Evolutionary conservation across 768 basidiomycete genomes (phyloP).

Genomic region (Pisolithus orientalis): DNA sequence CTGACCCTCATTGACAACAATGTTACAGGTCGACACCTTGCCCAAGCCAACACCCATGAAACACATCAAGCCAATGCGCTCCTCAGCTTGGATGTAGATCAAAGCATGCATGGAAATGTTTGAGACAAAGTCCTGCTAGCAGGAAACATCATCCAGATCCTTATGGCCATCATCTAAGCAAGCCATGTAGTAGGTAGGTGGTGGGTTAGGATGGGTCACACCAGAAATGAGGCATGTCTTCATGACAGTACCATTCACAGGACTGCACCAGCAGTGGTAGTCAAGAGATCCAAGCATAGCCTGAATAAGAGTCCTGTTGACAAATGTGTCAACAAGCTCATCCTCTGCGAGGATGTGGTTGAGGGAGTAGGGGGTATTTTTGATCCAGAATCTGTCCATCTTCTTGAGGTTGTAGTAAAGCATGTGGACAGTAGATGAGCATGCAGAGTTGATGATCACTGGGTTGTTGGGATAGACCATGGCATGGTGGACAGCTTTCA

Average conservation of each 20-base stretch:
- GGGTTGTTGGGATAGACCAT: too few species aligned
- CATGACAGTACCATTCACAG: conserved; percentile 41
- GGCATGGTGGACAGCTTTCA: conserved; percentile 24
- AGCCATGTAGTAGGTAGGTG: conserved; percentile 34
- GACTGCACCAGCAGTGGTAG: conserved; percentile 28
- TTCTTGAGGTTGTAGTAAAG: too few species aligned
- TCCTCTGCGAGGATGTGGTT: conserved; percentile 46
- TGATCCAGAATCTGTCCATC: too few species aligned
- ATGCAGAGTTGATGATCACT: too few species aligned
- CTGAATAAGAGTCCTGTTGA: conserved; percentile 49
- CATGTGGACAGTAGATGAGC: too few species aligned
- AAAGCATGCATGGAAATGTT: neutral
- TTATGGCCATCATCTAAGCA: conserved; percentile 22
- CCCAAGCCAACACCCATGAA: conserved; percentile 14
- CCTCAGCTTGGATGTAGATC: neutral
- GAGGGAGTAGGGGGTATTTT: conserved; percentile 42
- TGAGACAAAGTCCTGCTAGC: conserved; percentile 15
- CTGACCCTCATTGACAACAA: conserved; percentile 9
- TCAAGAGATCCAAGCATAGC: conserved; percentile 48
- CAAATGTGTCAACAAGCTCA: conserved; percentile 33
- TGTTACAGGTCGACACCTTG: too few species aligned
- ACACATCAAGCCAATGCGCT: neutral
- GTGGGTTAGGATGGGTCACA: conserved; percentile 10
- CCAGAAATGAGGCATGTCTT: conserved; percentile 41
- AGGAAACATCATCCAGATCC: conserved; percentile 19